Evolutionary conservation across 2,329 filamentous ascomycete species (phyloP), one percentile per base, ranked within the genome.

Genomic region (Fusarium begoniae): DNA sequence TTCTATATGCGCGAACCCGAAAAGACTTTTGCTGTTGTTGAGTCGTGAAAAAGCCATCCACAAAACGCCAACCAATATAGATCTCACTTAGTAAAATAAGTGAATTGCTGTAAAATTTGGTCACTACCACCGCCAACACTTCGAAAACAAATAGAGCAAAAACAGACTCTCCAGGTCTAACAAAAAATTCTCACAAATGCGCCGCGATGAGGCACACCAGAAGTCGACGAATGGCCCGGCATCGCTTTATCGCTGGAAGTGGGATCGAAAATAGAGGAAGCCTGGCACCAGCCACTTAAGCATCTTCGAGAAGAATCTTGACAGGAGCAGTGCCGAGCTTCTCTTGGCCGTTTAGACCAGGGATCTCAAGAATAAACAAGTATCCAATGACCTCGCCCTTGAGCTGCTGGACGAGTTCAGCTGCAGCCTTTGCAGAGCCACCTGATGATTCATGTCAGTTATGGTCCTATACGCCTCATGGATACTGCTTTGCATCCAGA

Each of bases 291-390:
- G 24, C 45, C 69, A 28, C 65, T 58, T 78, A 79, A 53, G 70
- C 75, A 41, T 86, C 82, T 75, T 90, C 92, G 72, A 99, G 89
- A 43, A 99, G 90, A 48, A 96, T 97, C 82, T 93, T 90, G 59
- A 95, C 92, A 17, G 95, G 94, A 54, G 84, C 83, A 63, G 92
- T 92, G 77, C 92, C 90, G 77, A 99, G 92, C 89, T 97, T 96
- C 73, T 95, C 92, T 78, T 94, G 91, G 77, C 96, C 96, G 82
- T 97, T 94, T 77, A 99, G 90, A 84, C 96, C 96, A 78, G 95
- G 92, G 74, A 99, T 92, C 84, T 98, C 96, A 82, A 98, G 93
- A 79, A 99, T 94, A 87, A 99, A 99, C 73, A 98, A 86, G 85
- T 94, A 98, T 78, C 94, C 96, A 67, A 98, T 84, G 53, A 98